phyloP scores from a whole-genome alignment of 2,329 filamentous ascomycete species.

The Fusarium sp. region DNA sequence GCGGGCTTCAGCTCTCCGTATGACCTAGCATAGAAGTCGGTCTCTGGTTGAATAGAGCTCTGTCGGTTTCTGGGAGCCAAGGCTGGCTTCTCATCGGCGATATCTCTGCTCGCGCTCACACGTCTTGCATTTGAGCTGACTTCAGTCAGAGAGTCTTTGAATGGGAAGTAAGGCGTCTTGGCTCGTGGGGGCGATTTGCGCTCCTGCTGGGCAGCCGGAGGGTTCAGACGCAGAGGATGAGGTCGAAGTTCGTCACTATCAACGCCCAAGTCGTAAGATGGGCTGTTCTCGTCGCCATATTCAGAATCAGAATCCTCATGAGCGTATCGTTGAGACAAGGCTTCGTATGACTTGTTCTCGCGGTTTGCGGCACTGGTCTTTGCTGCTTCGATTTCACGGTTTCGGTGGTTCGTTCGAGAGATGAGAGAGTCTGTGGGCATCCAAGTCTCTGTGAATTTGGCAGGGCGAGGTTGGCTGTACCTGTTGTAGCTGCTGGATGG shows the following conservation, averaged over 20 bases:
- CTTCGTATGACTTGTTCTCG: slow-evolving; percentile 61
- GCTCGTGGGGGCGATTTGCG: slow-evolving; percentile 34
- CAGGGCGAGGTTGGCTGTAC: slow-evolving; percentile 56
- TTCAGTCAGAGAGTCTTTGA: slow-evolving; percentile 59
- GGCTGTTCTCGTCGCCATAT: slow-evolving; percentile 57
- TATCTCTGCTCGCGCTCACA: slow-evolving; percentile 62
- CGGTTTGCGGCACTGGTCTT: slow-evolving; percentile 54
- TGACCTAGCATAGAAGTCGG: slow-evolving; percentile 67
- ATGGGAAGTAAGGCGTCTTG: slow-evolving; percentile 44
- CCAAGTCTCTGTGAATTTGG: slow-evolving; percentile 70
- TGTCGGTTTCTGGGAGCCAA: slow-evolving; percentile 48
- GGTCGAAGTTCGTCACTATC: slow-evolving; percentile 57
- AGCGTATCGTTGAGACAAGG: slow-evolving; percentile 63
- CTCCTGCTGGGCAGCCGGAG: slow-evolving; percentile 47
- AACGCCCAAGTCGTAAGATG: slow-evolving; percentile 50
- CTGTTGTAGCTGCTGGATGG: slow-evolving; percentile 44
- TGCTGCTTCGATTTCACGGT: slow-evolving; percentile 59
- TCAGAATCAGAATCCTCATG: slow-evolving; percentile 60
- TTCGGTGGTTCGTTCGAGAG: slow-evolving; percentile 68
- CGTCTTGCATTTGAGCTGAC: slow-evolving; percentile 62
- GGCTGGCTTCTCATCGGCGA: slow-evolving; percentile 58
- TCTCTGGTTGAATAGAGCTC: slow-evolving; percentile 66
- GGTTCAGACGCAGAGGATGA: slow-evolving; percentile 70
- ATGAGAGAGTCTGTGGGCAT: slow-evolving; percentile 68
- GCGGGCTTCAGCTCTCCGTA: slow-evolving; percentile 71